Conservation (phyloP, 2,329 filamentous ascomycete genomes). For the Penicillium sp. region DNA sequence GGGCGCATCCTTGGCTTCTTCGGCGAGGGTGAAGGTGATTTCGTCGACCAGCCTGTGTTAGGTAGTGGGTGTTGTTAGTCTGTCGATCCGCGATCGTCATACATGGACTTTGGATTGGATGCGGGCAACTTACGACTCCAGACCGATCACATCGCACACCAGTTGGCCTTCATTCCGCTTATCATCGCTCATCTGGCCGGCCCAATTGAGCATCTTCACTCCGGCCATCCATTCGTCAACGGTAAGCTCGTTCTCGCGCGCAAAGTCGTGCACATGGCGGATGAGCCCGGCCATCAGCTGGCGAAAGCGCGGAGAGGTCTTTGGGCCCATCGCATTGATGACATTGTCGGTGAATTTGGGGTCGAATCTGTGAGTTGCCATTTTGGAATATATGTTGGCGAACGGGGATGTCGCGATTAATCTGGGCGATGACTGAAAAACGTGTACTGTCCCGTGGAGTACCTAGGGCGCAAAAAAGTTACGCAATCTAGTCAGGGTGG, state of each 20-base stretch:
- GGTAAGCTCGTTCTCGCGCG: conserved; percentile 59
- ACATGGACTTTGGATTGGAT: neutral
- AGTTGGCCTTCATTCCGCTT: conserved; percentile 66
- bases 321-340: conserved; percentile 72
- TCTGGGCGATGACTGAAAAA: too few relatives aligned
- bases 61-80: neutral
- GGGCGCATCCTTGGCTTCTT: conserved; percentile 54
- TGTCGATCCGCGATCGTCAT: neutral
- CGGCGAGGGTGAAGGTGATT: conserved; percentile 69
- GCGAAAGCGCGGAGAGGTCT: conserved; percentile 66
- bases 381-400: conserved; percentile 11
- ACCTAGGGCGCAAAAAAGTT: too few relatives aligned
- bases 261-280: conserved; percentile 60
- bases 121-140: conserved; percentile 53
- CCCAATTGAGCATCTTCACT: conserved; percentile 61
- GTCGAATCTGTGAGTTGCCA: conserved; percentile 42
- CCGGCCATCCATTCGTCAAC: conserved; percentile 61
- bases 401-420: neutral
- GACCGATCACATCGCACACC: conserved; percentile 59
- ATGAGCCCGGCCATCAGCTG: conserved; percentile 59
- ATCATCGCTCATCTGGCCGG: conserved; percentile 63
- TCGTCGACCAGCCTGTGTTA: conserved; percentile 67
- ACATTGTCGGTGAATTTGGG: conserved; percentile 66
- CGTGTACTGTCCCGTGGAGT: too few relatives aligned
- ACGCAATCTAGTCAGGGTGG: too few relatives aligned